Evolutionary conservation across 305 asterid species (phyloP).

Genomic region (Plantago rigida): DNA sequence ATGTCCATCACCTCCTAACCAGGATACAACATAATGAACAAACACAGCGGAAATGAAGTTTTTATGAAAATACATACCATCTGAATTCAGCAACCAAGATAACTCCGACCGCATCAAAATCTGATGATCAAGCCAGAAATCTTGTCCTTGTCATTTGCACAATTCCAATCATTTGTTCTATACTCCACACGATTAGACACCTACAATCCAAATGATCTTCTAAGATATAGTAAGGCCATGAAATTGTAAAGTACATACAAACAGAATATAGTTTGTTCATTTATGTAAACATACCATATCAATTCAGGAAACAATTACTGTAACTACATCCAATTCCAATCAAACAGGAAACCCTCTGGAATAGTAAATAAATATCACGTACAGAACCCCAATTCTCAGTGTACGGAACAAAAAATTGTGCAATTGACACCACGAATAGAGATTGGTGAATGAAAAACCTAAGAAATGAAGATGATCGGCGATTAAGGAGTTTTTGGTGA

Average conservation of each 20-base stretch:
- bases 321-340: conserved; percentile 9
- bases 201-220: background rate
- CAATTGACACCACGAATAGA: conserved; percentile 17
- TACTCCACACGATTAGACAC: conserved; percentile 19
- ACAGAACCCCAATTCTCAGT: conserved; percentile 15
- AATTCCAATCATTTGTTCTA: conserved; percentile 22
- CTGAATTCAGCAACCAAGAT: conserved; percentile 23
- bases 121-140: conserved; percentile 15
- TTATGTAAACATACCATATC: conserved; percentile 10
- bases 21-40: conserved; percentile 3
- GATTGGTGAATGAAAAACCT: too few species aligned
- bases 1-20: conserved; percentile 1
- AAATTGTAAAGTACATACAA: background rate
- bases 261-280: background rate
- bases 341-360: background rate
- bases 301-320: background rate
- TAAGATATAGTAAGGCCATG: background rate
- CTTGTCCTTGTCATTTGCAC: conserved; percentile 4
- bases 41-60: background rate
- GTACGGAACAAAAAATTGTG: background rate
- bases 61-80: conserved; percentile 32
- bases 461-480: background rate
- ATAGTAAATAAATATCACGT: too few species aligned
- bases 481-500: background rate
- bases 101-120: conserved; percentile 20